Evolutionary conservation across 345 rosid genomes (phyloP).

Genomic region (Brassica cretica): DNA sequence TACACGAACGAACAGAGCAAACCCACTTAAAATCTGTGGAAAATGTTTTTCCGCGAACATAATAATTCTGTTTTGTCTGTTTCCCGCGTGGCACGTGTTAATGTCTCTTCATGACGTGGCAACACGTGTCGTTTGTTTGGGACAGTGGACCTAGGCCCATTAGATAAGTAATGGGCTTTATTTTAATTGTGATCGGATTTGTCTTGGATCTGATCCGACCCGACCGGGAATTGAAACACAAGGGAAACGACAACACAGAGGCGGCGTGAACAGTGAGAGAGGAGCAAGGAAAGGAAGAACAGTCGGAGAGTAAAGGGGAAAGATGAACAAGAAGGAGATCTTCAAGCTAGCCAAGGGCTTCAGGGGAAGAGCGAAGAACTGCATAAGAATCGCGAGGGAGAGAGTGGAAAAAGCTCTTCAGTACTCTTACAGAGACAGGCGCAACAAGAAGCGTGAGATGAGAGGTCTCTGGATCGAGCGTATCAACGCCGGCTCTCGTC

Average conservation of each 20-base stretch:
- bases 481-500: conserved; percentile 87
- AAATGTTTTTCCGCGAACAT: neutral
- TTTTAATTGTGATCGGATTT: neutral
- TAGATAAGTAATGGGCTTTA: neutral
- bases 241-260: neutral
- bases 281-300: neutral
- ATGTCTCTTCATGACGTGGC: conserved; percentile 12
- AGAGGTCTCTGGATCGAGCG: conserved; percentile 95
- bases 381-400: conserved; percentile 88
- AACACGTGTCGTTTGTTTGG: neutral
- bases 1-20: conserved; percentile 24
- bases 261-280: conserved; percentile 17
- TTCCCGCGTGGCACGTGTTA: conserved; percentile 31
- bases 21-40: conserved; percentile 23
- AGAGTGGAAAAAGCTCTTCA: conserved; percentile 96
- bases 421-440: conserved; percentile 90
- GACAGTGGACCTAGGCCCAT: conserved; percentile 8
- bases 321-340: conserved; percentile 87
- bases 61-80: conserved; percentile 27
- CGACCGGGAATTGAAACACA: neutral
- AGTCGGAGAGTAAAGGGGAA: conserved; percentile 8
- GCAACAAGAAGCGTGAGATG: conserved; percentile 97
- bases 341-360: conserved; percentile 89
- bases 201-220: neutral
- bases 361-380: conserved; percentile 92